Percentiles rank a stretch among this genome's conserved stretches.
phyloP scores from a whole-genome alignment of 257 asterid genomes.

The Fraxinus anomala region DNA sequence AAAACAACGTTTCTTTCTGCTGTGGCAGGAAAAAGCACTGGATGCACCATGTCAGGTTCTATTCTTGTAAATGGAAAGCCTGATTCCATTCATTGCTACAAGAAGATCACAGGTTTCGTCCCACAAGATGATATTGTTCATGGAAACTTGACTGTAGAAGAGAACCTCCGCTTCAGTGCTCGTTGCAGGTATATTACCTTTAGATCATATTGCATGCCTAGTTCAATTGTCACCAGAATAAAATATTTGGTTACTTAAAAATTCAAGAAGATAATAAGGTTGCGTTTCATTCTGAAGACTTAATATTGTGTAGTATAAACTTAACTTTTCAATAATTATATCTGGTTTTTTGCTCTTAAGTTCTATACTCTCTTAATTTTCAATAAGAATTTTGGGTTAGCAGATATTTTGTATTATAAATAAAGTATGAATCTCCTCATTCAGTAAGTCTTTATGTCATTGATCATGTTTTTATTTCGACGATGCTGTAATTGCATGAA shows the following conservation, averaged over 20 bases:
- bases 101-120: slow-evolving; percentile 82
- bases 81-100: slow-evolving; percentile 76
- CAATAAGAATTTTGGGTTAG: slow-evolving; percentile 2
- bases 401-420: slow-evolving; percentile 1
- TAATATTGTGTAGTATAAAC: not conserved
- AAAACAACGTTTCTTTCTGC: slow-evolving; percentile 95
- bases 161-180: slow-evolving; percentile 90
- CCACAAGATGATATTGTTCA: slow-evolving; percentile 98
- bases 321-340: not conserved
- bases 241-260: not conserved
- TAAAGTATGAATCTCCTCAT: not conserved
- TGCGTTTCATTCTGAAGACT: not conserved
- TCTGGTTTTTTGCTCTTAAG: not conserved
- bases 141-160: slow-evolving; percentile 93
- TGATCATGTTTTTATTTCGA: slow-evolving; percentile 8
- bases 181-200: slow-evolving; percentile 75
- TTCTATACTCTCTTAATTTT: not conserved
- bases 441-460: slow-evolving; percentile 10
- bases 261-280: not conserved
- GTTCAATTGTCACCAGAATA: slow-evolving; percentile 17
- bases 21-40: slow-evolving; percentile 72
- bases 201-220: slow-evolving; percentile 8
- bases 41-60: slow-evolving; percentile 69
- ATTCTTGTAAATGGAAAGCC: slow-evolving; percentile 80
- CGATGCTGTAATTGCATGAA: not conserved